Conservation (phyloP, 164 flowering plant species). For the Piper betle region DNA sequence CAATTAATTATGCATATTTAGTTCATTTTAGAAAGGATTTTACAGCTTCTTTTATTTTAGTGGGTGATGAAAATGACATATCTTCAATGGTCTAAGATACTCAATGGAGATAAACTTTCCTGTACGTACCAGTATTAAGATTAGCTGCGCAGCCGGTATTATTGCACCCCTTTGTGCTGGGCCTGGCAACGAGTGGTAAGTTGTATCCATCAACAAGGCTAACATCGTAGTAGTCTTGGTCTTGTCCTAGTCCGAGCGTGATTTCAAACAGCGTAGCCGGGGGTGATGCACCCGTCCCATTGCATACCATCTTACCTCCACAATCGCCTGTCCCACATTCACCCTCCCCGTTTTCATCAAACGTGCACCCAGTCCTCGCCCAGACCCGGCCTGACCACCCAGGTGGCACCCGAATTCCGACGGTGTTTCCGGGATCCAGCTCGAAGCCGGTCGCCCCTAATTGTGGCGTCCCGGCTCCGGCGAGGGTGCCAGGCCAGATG, state of each 20-base stretch:
- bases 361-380: conserved; percentile 72
- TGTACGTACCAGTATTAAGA: conserved; percentile 13
- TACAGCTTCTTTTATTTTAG: no score
- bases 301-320: conserved; percentile 57
- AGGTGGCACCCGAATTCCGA: conserved; percentile 21
- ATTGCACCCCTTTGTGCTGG: not conserved
- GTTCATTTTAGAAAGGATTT: no score
- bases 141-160: conserved; percentile 12
- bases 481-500: conserved; percentile 80
- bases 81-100: no score
- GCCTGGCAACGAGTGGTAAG: conserved; percentile 40
- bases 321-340: conserved; percentile 69
- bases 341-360: conserved; percentile 45
- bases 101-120: no score
- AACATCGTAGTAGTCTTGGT: conserved; percentile 64
- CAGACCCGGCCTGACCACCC: conserved; percentile 88
- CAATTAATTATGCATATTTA: no score
- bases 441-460: conserved; percentile 52
- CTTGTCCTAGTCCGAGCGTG: conserved; percentile 37
- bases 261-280: conserved; percentile 79
- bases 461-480: conserved; percentile 56
- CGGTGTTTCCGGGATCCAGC: conserved; percentile 36
- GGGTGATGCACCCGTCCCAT: conserved; percentile 49
- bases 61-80: no score
- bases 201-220: conserved; percentile 85